These are phyloP conservation scores for Hericium coralloides DNA, from an alignment of 768 basidiomycete species.

Conservation along the genomic window DNA sequence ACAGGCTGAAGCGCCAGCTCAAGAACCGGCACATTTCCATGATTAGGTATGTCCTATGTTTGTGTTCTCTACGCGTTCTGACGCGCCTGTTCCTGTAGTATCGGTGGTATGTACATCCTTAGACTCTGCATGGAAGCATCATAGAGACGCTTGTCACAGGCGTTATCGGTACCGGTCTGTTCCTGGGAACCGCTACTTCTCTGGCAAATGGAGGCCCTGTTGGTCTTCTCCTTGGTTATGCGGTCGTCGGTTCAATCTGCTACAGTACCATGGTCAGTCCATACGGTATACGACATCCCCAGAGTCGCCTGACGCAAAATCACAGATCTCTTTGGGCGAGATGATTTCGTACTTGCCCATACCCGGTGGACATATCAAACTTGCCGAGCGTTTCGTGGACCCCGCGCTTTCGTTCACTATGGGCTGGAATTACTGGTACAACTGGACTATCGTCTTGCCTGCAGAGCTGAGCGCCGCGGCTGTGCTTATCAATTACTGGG, in stretches of 20 bases:
- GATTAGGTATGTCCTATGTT: conserved; percentile 47
- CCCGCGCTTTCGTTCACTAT: conserved; percentile 56
- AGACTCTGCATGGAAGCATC: not conserved
- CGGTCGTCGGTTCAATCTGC: conserved; percentile 55
- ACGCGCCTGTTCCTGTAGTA: conserved; percentile 15
- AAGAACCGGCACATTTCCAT: conserved; percentile 71
- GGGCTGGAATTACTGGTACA: conserved; percentile 50
- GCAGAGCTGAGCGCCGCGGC: conserved; percentile 71
- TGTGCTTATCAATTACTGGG: conserved; percentile 73
- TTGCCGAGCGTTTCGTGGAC: conserved; percentile 78
- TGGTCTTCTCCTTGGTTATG: conserved; percentile 68
- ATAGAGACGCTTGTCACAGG: not conserved
- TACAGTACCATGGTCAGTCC: conserved; percentile 57
- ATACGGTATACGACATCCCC: not conserved
- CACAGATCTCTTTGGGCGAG: conserved; percentile 57
- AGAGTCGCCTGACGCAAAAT: not conserved
- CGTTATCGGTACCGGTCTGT: conserved; percentile 34
- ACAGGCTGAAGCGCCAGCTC: conserved; percentile 20
- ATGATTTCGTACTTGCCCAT: conserved; percentile 76
- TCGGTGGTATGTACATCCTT: conserved; percentile 20
- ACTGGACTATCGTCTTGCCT: conserved; percentile 59
- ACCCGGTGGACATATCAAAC: conserved; percentile 71
- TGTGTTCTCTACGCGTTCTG: not conserved
- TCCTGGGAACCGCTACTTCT: conserved; percentile 38
- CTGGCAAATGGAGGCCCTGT: conserved; percentile 56